A percentile compares a stretch with the other conserved stretches of the same genome.
These are phyloP conservation scores for Hypoxylon sp. DNA, from an alignment of 2,329 filamentous ascomycete species.

Conservation along the genomic window DNA sequence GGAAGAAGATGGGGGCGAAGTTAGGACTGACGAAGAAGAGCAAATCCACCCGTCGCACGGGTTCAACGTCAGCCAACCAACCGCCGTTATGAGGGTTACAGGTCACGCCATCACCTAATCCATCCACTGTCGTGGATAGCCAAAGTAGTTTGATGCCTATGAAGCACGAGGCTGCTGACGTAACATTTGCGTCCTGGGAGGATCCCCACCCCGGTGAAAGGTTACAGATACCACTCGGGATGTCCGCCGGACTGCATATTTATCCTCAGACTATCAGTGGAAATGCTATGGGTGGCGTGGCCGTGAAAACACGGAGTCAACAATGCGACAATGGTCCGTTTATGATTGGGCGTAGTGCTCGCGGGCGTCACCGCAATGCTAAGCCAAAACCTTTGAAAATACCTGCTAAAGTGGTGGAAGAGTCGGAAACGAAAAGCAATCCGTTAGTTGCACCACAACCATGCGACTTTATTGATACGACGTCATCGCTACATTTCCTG, in stretches of 20 bases:
- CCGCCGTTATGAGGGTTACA: conserved; percentile 70
- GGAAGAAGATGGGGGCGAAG: conserved; percentile 76
- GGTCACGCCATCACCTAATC: conserved; percentile 67
- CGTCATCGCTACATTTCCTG: conserved; percentile 41
- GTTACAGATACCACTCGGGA: conserved; percentile 54
- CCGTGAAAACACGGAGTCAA: conserved; percentile 62
- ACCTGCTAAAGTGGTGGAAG: conserved; percentile 50
- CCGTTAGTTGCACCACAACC: conserved; percentile 44
- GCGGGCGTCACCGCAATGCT: conserved; percentile 49
- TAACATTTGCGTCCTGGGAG: conserved; percentile 56
- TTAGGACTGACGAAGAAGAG: conserved; percentile 71
- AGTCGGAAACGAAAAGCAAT: conserved; percentile 45
- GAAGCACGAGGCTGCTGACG: conserved; percentile 47
- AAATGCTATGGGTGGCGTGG: conserved; percentile 62
- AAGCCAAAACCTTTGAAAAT: conserved; percentile 54
- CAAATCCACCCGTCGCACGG: conserved; percentile 62
- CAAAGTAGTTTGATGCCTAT: conserved; percentile 45
- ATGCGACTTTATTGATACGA: conserved; percentile 28
- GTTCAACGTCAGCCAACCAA: conserved; percentile 61
- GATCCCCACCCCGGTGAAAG: conserved; percentile 64
- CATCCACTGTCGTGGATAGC: conserved; percentile 53
- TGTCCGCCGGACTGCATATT: conserved; percentile 46
- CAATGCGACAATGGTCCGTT: conserved; percentile 44
- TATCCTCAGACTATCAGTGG: conserved; percentile 48
- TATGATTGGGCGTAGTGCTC: conserved; percentile 45